Percentiles rank a stretch among this genome's conserved stretches.
Evolutionary conservation across 768 basidiomycete species (phyloP).

Genomic region (Xerocomellus amylosporus): DNA sequence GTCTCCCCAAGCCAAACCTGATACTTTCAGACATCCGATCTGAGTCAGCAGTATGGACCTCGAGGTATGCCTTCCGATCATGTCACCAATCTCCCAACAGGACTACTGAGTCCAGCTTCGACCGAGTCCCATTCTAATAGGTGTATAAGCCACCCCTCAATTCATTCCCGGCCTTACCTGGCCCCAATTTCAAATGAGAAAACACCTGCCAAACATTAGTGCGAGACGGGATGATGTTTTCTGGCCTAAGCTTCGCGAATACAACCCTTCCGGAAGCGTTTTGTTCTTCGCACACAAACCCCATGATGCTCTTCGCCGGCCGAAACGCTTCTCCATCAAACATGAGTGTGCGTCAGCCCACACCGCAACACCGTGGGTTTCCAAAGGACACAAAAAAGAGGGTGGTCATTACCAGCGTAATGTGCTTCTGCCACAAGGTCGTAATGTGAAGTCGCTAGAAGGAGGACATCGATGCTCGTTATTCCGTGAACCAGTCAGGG

Average conservation of each 20-base stretch:
- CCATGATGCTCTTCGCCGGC: not conserved
- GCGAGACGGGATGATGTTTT: no score
- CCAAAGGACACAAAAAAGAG: not conserved
- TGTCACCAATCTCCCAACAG: no score
- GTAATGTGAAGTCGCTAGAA: slow-evolving; percentile 10
- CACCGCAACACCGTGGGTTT: not conserved
- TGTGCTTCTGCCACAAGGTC: slow-evolving; percentile 15
- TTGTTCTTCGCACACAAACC: not conserved
- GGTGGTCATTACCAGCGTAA: slow-evolving; percentile 2
- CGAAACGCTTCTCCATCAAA: not conserved
- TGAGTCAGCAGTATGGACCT: no score
- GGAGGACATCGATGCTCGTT: not conserved
- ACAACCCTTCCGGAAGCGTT: not conserved
- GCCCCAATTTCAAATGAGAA: not conserved
- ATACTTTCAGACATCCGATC: no score
- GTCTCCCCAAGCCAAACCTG: no score
- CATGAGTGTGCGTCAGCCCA: not conserved
- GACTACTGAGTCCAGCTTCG: not conserved
- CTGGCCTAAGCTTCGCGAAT: not conserved
- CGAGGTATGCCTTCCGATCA: no score
- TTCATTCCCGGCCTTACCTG: not conserved
- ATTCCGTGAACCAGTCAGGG: slow-evolving; percentile 14
- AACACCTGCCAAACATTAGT: not conserved
- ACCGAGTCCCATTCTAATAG: not conserved
- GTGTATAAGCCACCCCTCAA: not conserved